phyloP scores from a whole-genome alignment of 805 yeast genomes.

The Barnettozyma wickerhamii region DNA sequence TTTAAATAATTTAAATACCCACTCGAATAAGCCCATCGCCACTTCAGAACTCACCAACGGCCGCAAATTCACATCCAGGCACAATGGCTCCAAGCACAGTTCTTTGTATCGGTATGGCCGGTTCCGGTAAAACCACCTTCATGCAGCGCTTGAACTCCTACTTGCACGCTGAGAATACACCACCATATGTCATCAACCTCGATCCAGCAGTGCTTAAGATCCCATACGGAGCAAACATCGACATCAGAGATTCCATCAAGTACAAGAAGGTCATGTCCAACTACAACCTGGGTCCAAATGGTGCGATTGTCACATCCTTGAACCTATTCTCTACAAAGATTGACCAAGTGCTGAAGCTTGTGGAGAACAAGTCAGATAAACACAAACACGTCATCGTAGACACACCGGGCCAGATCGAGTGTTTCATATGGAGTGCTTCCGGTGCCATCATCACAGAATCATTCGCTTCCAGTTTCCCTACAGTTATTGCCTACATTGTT shows the following conservation, averaged over 20 bases:
- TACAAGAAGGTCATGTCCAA: slow-evolving; percentile 96
- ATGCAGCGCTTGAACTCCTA: slow-evolving; percentile 93
- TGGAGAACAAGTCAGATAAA: slow-evolving; percentile 63
- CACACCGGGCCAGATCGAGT: slow-evolving; percentile 98
- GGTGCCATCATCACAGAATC: slow-evolving; percentile 97
- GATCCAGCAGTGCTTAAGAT: slow-evolving; percentile 95
- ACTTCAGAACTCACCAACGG: not conserved
- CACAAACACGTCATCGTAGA: slow-evolving; percentile 78
- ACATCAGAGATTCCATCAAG: slow-evolving; percentile 92
- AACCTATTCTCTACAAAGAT: slow-evolving; percentile 92
- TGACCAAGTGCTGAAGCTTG: slow-evolving; percentile 85
- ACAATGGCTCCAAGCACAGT: slow-evolving; percentile 40
- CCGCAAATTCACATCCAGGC: slow-evolving; percentile 1
- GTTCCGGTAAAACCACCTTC: slow-evolving; percentile 95
- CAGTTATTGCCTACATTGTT: slow-evolving; percentile 90
- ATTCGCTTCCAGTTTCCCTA: slow-evolving; percentile 92
- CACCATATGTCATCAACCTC: slow-evolving; percentile 89
- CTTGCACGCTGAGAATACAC: slow-evolving; percentile 61
- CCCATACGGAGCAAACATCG: slow-evolving; percentile 94
- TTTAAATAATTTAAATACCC: too few relatives aligned
- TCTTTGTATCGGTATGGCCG: slow-evolving; percentile 64
- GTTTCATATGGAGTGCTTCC: slow-evolving; percentile 97
- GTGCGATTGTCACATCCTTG: slow-evolving; percentile 94
- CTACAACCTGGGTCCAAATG: slow-evolving; percentile 93
- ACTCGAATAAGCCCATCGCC: too few relatives aligned